phyloP scores from a whole-genome alignment of 2,329 filamentous ascomycete species.

The Exophiala xenobiotica region DNA sequence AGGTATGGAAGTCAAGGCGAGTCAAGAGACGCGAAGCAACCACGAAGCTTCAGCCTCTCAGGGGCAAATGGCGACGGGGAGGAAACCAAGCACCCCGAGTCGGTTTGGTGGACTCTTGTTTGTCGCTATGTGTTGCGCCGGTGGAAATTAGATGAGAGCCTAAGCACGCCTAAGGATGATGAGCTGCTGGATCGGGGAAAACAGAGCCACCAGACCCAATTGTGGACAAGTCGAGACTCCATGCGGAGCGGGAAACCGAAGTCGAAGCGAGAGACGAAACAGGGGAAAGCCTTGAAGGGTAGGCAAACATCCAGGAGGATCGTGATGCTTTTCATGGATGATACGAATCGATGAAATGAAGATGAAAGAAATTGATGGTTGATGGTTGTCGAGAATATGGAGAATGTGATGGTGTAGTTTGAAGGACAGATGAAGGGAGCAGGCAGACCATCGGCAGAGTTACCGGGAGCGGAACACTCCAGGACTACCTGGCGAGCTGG shows the following conservation, averaged over 20 bases:
- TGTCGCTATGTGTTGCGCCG: conserved; percentile 15
- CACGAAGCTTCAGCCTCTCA: conserved; percentile 8
- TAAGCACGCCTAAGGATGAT: background rate
- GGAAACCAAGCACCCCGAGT: conserved; percentile 1
- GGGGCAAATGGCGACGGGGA: conserved; percentile 6
- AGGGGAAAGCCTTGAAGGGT: background rate
- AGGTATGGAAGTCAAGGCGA: background rate
- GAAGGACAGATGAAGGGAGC: too few species aligned
- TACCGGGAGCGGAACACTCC: too few species aligned
- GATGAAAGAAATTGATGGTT: too few species aligned
- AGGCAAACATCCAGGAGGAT: conserved; percentile 8
- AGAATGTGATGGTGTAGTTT: too few species aligned
- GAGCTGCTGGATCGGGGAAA: conserved; percentile 4
- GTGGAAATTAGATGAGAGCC: conserved; percentile 20
- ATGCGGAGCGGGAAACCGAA: conserved; percentile 1
- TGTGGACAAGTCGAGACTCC: conserved; percentile 1
- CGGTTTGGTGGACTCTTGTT: conserved; percentile 1
- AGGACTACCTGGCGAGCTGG: background rate
- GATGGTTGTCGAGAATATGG: too few species aligned
- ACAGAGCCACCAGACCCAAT: conserved; percentile 7
- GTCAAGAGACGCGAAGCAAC: background rate
- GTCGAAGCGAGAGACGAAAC: conserved; percentile 2
- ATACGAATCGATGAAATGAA: background rate
- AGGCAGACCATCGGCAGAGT: too few species aligned
- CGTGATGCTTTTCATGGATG: background rate